Base-by-base conservation (phyloP, 2,329 filamentous ascomycete species). In the Tricladium varicosporioides region DNA sequence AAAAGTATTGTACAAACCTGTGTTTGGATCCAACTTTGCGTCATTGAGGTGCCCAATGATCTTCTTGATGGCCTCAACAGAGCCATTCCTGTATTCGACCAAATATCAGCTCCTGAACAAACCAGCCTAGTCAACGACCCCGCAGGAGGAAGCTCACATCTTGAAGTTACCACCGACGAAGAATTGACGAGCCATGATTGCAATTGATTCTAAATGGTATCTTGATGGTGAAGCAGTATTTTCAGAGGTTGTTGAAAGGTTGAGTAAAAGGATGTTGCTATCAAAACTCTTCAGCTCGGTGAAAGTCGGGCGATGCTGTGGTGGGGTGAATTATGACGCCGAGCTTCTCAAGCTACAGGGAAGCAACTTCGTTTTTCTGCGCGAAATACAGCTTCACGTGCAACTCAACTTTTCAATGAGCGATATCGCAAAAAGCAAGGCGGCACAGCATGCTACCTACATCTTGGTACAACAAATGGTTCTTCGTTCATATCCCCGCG, bases 101-200 rank as follows among this genome's bases (percentile, higher is more conserved):
- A 16, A 44, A 8, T 36, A 55, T 66, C 53, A 68, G 63, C 57
- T 60, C 27, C 48, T 18, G 7, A 14, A 11, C 31, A 13, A 7
- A 27, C 22, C 22, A 27, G 7, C 7, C 22, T 27, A 7, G 4
- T 27, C 22, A 27, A 27, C 22, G 22, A 16, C 40, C 13, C n/a
- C 22, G 15, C 18, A 45, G 27, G 47, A 59, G 61, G 32, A 58
- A 47, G 75, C 83, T 73, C 80, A 96, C 92, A 97, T 97, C 85
- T 99, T 97, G 82, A 97, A 97, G 88, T 99, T 99, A 74, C 92
- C 92, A 77, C 92, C 92, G 76, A 96, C 90, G 76, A 96, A 96
- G 83, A 96, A 96, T 82, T 92, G 89, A 82, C 92, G 92, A 84
- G 87, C 83, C 92, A 96, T 96, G 69, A 63, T 72, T 27, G 22